Evolutionary conservation across 768 basidiomycete species (phyloP).

Genomic region (Rhodotorula taiwanensis): DNA sequence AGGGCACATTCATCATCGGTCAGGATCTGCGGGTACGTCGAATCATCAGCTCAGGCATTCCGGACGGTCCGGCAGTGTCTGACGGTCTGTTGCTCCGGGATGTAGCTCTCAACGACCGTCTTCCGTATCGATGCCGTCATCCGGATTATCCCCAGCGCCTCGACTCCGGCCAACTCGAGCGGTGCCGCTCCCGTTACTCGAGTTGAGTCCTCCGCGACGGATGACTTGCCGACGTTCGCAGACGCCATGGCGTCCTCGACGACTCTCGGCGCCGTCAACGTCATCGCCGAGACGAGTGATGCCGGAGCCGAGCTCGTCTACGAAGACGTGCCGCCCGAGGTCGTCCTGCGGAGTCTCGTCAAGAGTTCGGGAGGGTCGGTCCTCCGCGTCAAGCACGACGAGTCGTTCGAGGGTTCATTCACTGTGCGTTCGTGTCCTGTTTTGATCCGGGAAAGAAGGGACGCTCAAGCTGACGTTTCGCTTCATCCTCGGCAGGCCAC

Average conservation of each 20-base stretch:
- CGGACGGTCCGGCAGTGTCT: too few relatives aligned
- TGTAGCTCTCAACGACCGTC: conserved; percentile 4
- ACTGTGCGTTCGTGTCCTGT: background rate
- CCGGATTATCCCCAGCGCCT: background rate
- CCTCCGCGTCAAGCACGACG: background rate
- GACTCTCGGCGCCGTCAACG: background rate
- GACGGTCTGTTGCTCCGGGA: too few relatives aligned
- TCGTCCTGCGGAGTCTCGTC: background rate
- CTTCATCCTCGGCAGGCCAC: background rate
- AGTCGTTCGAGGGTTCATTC: conserved; percentile 1
- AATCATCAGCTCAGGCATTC: too few relatives aligned
- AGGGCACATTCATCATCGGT: background rate
- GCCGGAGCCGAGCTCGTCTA: conserved; percentile 4
- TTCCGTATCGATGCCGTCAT: conserved; percentile 15
- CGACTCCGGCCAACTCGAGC: background rate
- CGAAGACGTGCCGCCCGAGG: background rate
- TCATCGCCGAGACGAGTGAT: background rate
- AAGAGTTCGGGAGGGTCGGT: background rate
- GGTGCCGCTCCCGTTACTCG: background rate
- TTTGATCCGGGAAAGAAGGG: too few relatives aligned
- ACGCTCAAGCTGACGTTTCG: too few relatives aligned
- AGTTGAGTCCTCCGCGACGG: background rate
- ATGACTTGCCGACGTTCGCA: conserved; percentile 1
- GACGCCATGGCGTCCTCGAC: background rate
- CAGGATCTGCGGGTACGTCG: conserved; percentile 1